Evolutionary conservation across 2,329 filamentous ascomycete species (phyloP).

Genomic region (Cordyceps militaris): DNA sequence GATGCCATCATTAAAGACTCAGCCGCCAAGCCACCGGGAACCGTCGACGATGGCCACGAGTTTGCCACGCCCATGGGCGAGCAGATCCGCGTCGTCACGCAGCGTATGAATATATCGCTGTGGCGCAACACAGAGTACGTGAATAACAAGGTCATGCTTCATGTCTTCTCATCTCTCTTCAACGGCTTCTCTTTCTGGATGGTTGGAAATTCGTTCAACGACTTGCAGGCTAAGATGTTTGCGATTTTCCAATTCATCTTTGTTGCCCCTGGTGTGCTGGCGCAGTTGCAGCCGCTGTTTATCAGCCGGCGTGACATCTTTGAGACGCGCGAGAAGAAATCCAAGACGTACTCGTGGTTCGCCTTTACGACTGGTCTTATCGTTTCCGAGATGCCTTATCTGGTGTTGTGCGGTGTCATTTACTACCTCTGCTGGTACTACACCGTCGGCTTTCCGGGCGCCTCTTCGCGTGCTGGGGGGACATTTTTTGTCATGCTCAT

Average conservation of each 20-base stretch:
- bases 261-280: conserved; percentile 50
- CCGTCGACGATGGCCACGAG: conserved; percentile 50
- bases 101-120: conserved; percentile 55
- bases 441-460: conserved; percentile 42
- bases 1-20: conserved; percentile 53
- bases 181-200: conserved; percentile 58
- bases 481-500: conserved; percentile 49
- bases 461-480: conserved; percentile 40
- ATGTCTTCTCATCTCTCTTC: conserved; percentile 48
- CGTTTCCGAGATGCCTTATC: conserved; percentile 40
- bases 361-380: conserved; percentile 49
- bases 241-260: conserved; percentile 59
- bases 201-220: conserved; percentile 43
- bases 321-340: conserved; percentile 52
- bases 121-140: conserved; percentile 62
- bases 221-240: conserved; percentile 49
- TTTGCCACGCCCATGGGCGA: conserved; percentile 61
- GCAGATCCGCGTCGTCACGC: conserved; percentile 57
- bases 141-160: conserved; percentile 54
- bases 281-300: conserved; percentile 53
- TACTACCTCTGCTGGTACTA: conserved; percentile 54
- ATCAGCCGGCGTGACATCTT: conserved; percentile 50
- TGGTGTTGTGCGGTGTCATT: conserved; percentile 36
- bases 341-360: conserved; percentile 54
- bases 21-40: conserved; percentile 34